These are phyloP conservation scores for Trichoderma sp. DNA, from an alignment of 2,329 filamentous ascomycete genomes.

Conservation along the genomic window DNA sequence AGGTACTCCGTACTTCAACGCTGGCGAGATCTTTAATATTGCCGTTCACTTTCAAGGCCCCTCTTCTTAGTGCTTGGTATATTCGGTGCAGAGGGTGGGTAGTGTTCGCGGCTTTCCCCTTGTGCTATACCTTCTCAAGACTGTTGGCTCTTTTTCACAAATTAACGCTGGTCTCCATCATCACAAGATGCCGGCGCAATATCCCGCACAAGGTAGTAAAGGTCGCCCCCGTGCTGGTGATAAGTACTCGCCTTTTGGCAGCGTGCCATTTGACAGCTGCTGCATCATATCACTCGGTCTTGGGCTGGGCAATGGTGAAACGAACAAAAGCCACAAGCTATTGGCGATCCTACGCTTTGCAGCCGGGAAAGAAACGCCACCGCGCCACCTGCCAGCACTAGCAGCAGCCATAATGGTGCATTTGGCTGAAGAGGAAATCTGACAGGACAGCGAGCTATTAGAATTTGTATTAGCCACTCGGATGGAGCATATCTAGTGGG, in stretches of 20 bases:
- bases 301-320: constrained; percentile 14
- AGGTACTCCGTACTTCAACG: background rate
- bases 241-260: background rate
- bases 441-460: constrained; percentile 3
- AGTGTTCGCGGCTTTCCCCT: background rate
- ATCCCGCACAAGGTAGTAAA: constrained; percentile 7
- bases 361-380: constrained; percentile 19
- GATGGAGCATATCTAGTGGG: constrained; percentile 1
- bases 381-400: constrained; percentile 3
- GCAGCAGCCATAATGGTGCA: background rate
- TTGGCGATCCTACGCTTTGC: constrained; percentile 18
- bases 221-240: constrained; percentile 2
- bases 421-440: background rate
- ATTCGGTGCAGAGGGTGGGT: background rate
- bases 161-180: background rate
- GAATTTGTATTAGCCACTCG: constrained; percentile 8
- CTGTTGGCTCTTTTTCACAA: constrained; percentile 12
- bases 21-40: constrained; percentile 2
- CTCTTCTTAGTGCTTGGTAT: background rate
- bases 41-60: constrained; percentile 9
- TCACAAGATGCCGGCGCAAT: background rate
- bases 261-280: background rate
- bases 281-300: constrained; percentile 4
- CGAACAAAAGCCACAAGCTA: constrained; percentile 3
- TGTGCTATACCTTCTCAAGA: background rate